phyloP scores from a whole-genome alignment of 31 red algal species.

The Endocladia muricata region DNA sequence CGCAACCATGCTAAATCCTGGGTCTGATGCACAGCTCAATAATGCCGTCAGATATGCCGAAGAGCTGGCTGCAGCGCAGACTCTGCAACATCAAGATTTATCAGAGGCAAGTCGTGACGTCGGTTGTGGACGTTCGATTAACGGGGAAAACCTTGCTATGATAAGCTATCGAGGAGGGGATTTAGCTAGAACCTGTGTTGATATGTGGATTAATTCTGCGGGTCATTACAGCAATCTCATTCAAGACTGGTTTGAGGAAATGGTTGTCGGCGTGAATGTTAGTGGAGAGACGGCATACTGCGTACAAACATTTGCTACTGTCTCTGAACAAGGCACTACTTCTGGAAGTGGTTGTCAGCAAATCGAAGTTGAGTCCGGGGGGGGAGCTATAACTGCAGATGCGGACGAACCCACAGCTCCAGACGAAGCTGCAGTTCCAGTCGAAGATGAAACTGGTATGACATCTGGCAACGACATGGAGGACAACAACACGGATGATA shows the following conservation, averaged over 20 bases:
- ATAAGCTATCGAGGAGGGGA: constrained; percentile 24
- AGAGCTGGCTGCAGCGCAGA: not conserved
- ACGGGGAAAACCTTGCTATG: constrained; percentile 36
- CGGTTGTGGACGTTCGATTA: constrained; percentile 29
- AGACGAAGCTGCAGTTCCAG: too few species aligned
- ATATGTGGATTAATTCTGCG: constrained; percentile 24
- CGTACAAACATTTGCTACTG: not conserved
- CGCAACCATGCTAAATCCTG: constrained; percentile 1
- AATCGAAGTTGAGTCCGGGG: not conserved
- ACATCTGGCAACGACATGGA: too few species aligned
- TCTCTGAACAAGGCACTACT: not conserved
- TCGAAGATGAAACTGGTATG: too few species aligned
- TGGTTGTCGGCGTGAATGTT: constrained; percentile 19
- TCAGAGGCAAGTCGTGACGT: not conserved
- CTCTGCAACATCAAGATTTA: constrained; percentile 23
- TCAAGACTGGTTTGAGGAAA: constrained; percentile 18
- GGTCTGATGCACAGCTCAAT: constrained; percentile 19
- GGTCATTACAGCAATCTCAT: constrained; percentile 30
- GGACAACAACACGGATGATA: too few species aligned
- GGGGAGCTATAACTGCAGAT: too few species aligned
- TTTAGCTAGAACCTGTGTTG: constrained; percentile 24
- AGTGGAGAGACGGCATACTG: not conserved
- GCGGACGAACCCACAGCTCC: too few species aligned
- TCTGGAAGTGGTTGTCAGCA: not conserved
- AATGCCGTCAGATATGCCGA: constrained; percentile 23